Evolutionary conservation across 768 basidiomycete genomes (phyloP).

Genomic region (Termitomyces sp.): DNA sequence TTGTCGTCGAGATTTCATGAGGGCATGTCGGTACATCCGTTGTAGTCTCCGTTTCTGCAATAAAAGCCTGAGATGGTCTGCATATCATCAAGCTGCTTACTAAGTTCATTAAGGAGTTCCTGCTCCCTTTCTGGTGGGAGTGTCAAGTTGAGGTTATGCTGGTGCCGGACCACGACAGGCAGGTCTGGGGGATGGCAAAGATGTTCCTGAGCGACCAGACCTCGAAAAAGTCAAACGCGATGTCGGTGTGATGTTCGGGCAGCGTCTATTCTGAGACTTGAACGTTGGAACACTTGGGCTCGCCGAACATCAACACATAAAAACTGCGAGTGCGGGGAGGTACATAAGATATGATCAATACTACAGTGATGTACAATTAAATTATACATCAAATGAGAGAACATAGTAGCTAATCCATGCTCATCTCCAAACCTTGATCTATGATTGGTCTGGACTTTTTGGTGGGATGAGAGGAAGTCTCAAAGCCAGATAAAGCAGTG

Average conservation of each 20-base stretch:
- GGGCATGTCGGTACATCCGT: slow-evolving; percentile 47
- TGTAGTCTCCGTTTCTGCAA: slow-evolving; percentile 62
- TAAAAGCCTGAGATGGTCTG: slow-evolving; percentile 19
- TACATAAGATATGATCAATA: too few relatives aligned
- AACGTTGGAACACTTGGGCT: too few relatives aligned
- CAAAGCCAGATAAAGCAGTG: too few relatives aligned
- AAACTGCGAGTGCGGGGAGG: too few relatives aligned
- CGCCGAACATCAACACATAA: too few relatives aligned
- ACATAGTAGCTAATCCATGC: too few relatives aligned
- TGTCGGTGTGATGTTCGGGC: slow-evolving; percentile 81
- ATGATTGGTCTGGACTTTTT: too few relatives aligned
- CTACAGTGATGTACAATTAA: too few relatives aligned
- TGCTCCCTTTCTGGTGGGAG: slow-evolving; percentile 51
- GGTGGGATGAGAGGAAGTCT: too few relatives aligned
- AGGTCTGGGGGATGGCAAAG: slow-evolving; percentile 70
- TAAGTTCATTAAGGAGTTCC: slow-evolving; percentile 59
- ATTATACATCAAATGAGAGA: too few relatives aligned
- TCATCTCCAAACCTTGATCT: too few relatives aligned
- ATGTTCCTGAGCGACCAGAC: slow-evolving; percentile 87
- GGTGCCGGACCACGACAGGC: slow-evolving; percentile 72
- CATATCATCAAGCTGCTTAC: slow-evolving; percentile 66
- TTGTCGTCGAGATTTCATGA: slow-evolving; percentile 39
- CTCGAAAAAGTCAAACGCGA: slow-evolving; percentile 90
- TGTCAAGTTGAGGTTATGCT: slow-evolving; percentile 64
- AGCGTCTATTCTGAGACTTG: too few relatives aligned